Evolutionary conservation across 306 rosid genomes (phyloP), one percentile per base, ranked within the genome.

Genomic region (Glycine tomentella): DNA sequence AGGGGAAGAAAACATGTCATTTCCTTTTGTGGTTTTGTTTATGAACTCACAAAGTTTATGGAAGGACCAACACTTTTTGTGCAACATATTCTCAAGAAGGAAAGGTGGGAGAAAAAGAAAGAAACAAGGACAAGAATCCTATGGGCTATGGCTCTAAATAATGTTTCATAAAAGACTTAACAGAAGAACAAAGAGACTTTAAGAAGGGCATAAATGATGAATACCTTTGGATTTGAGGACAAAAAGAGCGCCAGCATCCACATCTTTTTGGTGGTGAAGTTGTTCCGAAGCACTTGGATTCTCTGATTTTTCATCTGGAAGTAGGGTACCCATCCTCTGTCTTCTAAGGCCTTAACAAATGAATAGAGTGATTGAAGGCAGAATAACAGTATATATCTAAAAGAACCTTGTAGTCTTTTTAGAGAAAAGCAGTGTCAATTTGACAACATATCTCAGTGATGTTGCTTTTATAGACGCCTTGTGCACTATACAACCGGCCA

Each of bases 211-310:
- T 25, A 25, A 25, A 25, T 25, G 31, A 25, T 13, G 0, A 62
- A 0, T 38, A 93, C 94, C 97, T 91, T 85, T 89, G 61, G 97
- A 91, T 85, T 93, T 91, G 65, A 93, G 97, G 68, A 93, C 97
- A 87, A 93, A 93, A 61, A 84, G 87, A 69, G 97, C 97, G 15
- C 97, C 97, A 2, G 97, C 97, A 75, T 93, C 97, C 9, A 84
- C 78, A 46, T 86, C 83, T 11, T 66, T 74, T 17, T 76, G 66
- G 33, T 31, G 57, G 15, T 61, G 40, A 61, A 61, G 73, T 9
- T 76, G 83, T 44, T 71, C 76, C 7, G 40, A 72, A 61, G 2
- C 70, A 58, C 31, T 79, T 51, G 69, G 66, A 17, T 49, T 81
- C 44, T 86, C 84, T 66, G 14, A 40, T 76, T 15, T 77, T 78